Evolutionary conservation across 2,329 filamentous ascomycete species (phyloP), one percentile per base, ranked within the genome.

Genomic region (Fusarium transvaalense): DNA sequence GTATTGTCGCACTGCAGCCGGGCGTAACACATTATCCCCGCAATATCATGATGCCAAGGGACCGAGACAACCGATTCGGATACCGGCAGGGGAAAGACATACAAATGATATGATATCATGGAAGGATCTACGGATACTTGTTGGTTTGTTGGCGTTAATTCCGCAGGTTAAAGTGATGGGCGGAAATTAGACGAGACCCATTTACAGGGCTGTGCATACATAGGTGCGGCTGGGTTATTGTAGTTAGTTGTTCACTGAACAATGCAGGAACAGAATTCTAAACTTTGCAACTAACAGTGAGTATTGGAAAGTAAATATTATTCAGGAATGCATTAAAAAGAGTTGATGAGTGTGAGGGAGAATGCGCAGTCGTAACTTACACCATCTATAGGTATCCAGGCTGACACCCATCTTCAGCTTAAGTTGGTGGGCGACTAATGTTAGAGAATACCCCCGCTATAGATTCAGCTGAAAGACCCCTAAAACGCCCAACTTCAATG

Each of bases 31-130:
- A n/a, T 10, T 29, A 10, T 52, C 63, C 34, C 63, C 56, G 41
- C 61, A 45, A 34, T 32, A 23, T 48, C 41, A 46, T 52, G 39
- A 27, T 34, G 34, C 54, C 55, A 59, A 52, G 46, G 21, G 14
- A 34, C 45, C 45, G 58, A 66, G 17, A 62, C 35, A 7, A 29
- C 42, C 14, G 12, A 62, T 66, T 66, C 66, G 66, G 66, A 55
- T 66, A 52, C 43, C 56, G 66, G 66, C 66, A 69, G 56, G 27
- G 21, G 5, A 25, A n/a, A 23, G 8, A 41, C 39, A 21, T 39
- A 23, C 25, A 7, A 15, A 15, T 62, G 39, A 41, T 45, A 39
- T 64, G 51, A 64, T 59, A 48, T 52, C 39, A 45, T 50, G 32
- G 6, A 6, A 4, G 23, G 23, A 6, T 25, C 6, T 25, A 6